Conservation (phyloP, 768 basidiomycete species). For the Thelephora ganbajun region DNA sequence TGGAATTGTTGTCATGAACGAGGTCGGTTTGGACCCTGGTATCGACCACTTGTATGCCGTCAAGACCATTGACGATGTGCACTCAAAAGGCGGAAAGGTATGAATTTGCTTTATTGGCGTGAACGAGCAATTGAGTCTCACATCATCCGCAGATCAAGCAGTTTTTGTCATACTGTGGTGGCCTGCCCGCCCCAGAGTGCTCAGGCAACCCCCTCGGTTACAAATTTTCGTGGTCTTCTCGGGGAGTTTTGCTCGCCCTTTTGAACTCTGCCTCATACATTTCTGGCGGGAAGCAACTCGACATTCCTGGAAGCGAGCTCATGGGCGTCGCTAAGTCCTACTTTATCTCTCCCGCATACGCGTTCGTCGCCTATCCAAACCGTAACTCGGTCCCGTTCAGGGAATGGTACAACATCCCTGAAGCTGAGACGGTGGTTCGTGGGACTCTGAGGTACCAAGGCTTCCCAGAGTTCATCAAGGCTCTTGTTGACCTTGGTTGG, state of each 20-base stretch:
- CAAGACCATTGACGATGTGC: constrained; percentile 89
- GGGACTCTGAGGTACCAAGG: constrained; percentile 93
- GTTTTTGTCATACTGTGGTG: constrained; percentile 93
- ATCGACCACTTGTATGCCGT: constrained; percentile 90
- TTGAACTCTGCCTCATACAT: constrained; percentile 82
- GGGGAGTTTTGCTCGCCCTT: constrained; percentile 89
- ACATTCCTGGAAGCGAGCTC: constrained; percentile 66
- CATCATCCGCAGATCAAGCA: constrained; percentile 49
- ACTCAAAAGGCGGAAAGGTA: constrained; percentile 89
- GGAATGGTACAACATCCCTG: constrained; percentile 86
- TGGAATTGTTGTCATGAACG: constrained; percentile 91
- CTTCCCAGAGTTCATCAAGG: constrained; percentile 89
- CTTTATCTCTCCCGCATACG: constrained; percentile 90
- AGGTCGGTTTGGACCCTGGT: constrained; percentile 94
- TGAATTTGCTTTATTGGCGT: constrained; percentile 4
- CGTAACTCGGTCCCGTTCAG: constrained; percentile 84
- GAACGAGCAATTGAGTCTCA: not conserved
- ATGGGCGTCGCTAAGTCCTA: constrained; percentile 89
- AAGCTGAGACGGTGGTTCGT: constrained; percentile 83
- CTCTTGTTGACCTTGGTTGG: constrained; percentile 81
- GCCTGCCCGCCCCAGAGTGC: constrained; percentile 84
- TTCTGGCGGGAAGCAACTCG: constrained; percentile 45
- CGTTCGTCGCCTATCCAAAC: constrained; percentile 95
- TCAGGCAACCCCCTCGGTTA: constrained; percentile 94
- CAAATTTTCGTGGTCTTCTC: constrained; percentile 98